A percentile compares a stretch with the other conserved stretches of the same genome.
These are phyloP conservation scores for Tetracladium setigerum DNA, from an alignment of 495 filamentous ascomycete species.

Conservation along the genomic window DNA sequence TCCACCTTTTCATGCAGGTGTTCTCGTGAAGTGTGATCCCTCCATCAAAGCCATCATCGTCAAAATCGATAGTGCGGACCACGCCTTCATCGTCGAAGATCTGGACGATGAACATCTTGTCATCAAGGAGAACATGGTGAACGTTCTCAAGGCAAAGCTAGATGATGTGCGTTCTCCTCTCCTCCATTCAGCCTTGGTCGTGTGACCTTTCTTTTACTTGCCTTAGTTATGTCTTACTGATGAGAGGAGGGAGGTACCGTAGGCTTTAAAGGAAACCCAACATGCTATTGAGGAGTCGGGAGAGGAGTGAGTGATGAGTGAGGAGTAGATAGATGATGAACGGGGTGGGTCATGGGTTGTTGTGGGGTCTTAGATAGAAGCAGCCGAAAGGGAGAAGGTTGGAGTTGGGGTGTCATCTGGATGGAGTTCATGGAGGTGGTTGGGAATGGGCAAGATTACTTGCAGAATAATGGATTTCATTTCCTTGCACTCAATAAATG, in stretches of 20 bases:
- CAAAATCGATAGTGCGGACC: slow-evolving; percentile 46
- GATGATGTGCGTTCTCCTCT: slow-evolving; percentile 43
- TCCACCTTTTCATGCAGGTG: slow-evolving; percentile 27
- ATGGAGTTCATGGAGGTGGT: no score
- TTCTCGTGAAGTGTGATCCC: slow-evolving; percentile 67
- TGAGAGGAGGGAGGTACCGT: background rate
- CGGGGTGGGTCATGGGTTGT: no score
- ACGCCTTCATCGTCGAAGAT: slow-evolving; percentile 57
- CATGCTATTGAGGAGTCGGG: slow-evolving; percentile 1
- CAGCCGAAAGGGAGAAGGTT: no score
- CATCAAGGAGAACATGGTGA: slow-evolving; percentile 62
- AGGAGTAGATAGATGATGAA: no score
- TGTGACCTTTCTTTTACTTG: background rate
- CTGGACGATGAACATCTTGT: slow-evolving; percentile 66
- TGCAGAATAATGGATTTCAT: no score
- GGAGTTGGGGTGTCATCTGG: no score
- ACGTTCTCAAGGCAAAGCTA: slow-evolving; percentile 48
- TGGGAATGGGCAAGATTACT: no score
- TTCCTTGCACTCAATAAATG: no score
- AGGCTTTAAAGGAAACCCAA: slow-evolving; percentile 16
- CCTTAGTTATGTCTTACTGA: no score
- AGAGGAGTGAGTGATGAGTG: background rate
- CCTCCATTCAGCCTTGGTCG: background rate
- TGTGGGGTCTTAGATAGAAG: no score
- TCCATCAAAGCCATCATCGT: slow-evolving; percentile 53